Conservation (phyloP, 2,329 filamentous ascomycete genomes). For the Clarireedia homoeocarpa region DNA sequence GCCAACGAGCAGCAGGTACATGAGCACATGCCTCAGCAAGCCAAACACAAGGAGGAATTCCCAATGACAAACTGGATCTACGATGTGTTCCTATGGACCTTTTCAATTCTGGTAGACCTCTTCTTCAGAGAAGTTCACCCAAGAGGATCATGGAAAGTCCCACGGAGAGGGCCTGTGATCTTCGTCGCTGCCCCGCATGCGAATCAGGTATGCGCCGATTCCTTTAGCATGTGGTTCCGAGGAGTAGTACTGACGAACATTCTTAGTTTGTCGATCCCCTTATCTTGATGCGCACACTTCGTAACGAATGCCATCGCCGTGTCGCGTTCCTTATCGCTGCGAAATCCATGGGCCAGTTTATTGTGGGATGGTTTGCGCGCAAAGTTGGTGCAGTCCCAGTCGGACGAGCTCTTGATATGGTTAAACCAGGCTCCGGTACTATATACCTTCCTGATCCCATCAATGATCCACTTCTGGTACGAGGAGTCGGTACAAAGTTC, state of each 20-base stretch:
- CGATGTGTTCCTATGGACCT: slow-evolving; percentile 68
- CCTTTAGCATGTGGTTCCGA: background rate
- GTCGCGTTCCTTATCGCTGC: slow-evolving; percentile 91
- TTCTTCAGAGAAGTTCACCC: slow-evolving; percentile 99
- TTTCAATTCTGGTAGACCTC: slow-evolving; percentile 80
- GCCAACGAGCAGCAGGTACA: slow-evolving; percentile 11
- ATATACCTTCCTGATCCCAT: slow-evolving; percentile 87
- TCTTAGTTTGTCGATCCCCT: slow-evolving; percentile 86
- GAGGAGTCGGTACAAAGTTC: slow-evolving; percentile 73
- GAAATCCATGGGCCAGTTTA: slow-evolving; percentile 83
- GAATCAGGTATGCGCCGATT: slow-evolving; percentile 61
- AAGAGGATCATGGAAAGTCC: slow-evolving; percentile 89
- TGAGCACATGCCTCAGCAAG: slow-evolving; percentile 11
- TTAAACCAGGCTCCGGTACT: slow-evolving; percentile 68
- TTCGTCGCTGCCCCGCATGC: slow-evolving; percentile 96
- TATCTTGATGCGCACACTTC: slow-evolving; percentile 84
- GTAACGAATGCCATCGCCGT: slow-evolving; percentile 74
- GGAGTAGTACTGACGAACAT: slow-evolving; percentile 1
- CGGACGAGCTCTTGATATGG: slow-evolving; percentile 79
- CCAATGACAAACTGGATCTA: slow-evolving; percentile 49
- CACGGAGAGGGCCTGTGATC: slow-evolving; percentile 78
- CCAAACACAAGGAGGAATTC: slow-evolving; percentile 11
- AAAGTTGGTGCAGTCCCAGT: slow-evolving; percentile 89
- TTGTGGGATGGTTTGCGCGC: slow-evolving; percentile 81
- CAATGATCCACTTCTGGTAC: slow-evolving; percentile 56